These are phyloP conservation scores for Coemansia sp. DNA, from an alignment of 192 early-diverging fungal species.

Conservation along the genomic window DNA sequence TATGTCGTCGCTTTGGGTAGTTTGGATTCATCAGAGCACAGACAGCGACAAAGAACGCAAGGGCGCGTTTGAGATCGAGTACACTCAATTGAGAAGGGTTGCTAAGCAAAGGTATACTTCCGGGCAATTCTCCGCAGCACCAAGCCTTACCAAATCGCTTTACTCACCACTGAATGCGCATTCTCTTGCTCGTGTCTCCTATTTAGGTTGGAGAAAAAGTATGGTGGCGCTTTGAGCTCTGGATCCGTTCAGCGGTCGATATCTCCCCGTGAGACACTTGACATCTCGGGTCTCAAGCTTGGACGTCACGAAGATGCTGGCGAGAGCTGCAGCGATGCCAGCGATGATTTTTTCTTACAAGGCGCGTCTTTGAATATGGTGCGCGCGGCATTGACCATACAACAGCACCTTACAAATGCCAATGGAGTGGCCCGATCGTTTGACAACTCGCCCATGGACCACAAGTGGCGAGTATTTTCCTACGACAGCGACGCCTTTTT, in stretches of 20 bases:
- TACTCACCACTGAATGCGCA: not conserved
- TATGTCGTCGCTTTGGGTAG: constrained; percentile 14
- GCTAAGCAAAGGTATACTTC: not conserved
- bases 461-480: constrained; percentile 33
- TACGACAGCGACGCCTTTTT: constrained; percentile 24
- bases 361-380: not conserved
- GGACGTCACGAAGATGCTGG: not conserved
- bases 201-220: not conserved
- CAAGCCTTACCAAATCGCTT: not conserved
- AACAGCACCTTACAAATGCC: constrained; percentile 5
- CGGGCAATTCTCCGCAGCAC: not conserved
- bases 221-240: not conserved
- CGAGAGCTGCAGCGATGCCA: not conserved
- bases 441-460: constrained; percentile 6
- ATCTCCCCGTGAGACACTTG: not conserved
- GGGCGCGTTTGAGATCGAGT: not conserved
- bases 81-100: not conserved
- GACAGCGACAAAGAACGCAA: constrained; percentile 5
- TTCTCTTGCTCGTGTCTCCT: not conserved
- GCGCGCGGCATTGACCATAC: not conserved
- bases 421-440: not conserved
- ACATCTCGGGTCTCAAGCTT: not conserved
- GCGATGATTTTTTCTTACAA: not conserved
- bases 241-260: too few relatives aligned
- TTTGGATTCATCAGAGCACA: constrained; percentile 7